phyloP scores from a whole-genome alignment of 2,329 filamentous ascomycete genomes.

The Alternaria postmessia region DNA sequence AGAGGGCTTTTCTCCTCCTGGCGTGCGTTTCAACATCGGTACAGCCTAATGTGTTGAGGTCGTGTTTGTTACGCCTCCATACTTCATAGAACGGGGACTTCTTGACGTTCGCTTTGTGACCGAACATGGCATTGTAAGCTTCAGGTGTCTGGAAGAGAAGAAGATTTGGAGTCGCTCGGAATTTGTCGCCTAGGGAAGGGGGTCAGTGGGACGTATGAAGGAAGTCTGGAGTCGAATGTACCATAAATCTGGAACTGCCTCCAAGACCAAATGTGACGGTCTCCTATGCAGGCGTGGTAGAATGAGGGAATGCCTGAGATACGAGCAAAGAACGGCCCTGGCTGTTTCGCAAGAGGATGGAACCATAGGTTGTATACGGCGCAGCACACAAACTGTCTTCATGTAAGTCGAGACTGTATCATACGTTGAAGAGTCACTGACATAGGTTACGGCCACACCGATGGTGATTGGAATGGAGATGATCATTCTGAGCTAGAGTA shows the following conservation, averaged over 20 bases:
- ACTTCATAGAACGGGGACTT: constrained; percentile 23
- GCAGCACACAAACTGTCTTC: not conserved
- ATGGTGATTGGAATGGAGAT: not conserved
- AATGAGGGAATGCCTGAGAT: constrained; percentile 18
- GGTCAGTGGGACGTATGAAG: not conserved
- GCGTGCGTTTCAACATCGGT: constrained; percentile 20
- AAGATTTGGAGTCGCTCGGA: constrained; percentile 22
- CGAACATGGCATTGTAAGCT: constrained; percentile 54
- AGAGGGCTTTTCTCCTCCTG: constrained; percentile 20
- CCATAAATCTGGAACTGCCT: constrained; percentile 18
- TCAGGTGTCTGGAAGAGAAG: constrained; percentile 74
- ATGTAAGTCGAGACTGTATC: not conserved
- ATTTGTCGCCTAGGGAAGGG: not conserved
- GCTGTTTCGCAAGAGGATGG: constrained; percentile 17
- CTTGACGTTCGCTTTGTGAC: constrained; percentile 17
- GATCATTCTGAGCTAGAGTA: not conserved
- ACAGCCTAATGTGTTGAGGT: constrained; percentile 18
- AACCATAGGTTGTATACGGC: constrained; percentile 17
- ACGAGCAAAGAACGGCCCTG: constrained; percentile 16
- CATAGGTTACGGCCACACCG: not conserved
- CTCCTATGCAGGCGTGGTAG: constrained; percentile 18
- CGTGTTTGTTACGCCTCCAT: constrained; percentile 17
- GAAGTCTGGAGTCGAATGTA: not conserved
- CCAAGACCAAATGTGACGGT: constrained; percentile 28
- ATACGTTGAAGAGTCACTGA: not conserved